Evolutionary conservation across 345 rosid genomes (phyloP).

Genomic region (Salix udensis): DNA sequence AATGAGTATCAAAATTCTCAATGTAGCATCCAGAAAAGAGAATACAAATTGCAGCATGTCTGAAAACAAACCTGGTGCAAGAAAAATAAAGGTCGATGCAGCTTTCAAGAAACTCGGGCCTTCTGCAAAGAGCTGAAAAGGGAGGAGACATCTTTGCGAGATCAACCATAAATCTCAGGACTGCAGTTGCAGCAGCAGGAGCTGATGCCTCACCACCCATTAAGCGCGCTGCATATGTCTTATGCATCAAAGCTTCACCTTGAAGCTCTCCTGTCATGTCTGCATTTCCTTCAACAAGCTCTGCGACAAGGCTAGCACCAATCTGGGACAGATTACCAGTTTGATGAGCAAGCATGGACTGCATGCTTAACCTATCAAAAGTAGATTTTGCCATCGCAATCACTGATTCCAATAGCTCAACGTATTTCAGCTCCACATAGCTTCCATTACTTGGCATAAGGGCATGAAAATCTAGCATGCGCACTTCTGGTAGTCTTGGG

Average conservation of each 20-base stretch:
- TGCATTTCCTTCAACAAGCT: slow-evolving; percentile 82
- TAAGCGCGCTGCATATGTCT: slow-evolving; percentile 96
- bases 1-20: not conserved
- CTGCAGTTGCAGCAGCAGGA: slow-evolving; percentile 97
- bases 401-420: slow-evolving; percentile 89
- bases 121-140: slow-evolving; percentile 89
- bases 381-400: slow-evolving; percentile 92
- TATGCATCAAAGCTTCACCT: slow-evolving; percentile 99
- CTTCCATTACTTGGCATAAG: slow-evolving; percentile 84
- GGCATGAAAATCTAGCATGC: slow-evolving; percentile 99
- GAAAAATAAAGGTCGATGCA: slow-evolving; percentile 94
- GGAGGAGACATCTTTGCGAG: slow-evolving; percentile 95
- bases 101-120: slow-evolving; percentile 84
- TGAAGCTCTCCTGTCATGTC: slow-evolving; percentile 98
- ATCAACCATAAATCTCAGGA: slow-evolving; percentile 98
- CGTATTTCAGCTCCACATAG: slow-evolving; percentile 75
- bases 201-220: slow-evolving; percentile 99
- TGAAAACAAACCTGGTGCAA: slow-evolving; percentile 75
- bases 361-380: slow-evolving; percentile 82
- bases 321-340: slow-evolving; percentile 86
- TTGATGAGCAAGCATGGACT: slow-evolving; percentile 84
- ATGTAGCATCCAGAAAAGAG: slow-evolving; percentile 1
- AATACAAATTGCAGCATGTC: slow-evolving; percentile 16
- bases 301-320: slow-evolving; percentile 85
- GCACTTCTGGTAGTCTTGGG: slow-evolving; percentile 97